Evolutionary conservation across 306 rosid species (phyloP).

Genomic region (Coriaria nepalensis): DNA sequence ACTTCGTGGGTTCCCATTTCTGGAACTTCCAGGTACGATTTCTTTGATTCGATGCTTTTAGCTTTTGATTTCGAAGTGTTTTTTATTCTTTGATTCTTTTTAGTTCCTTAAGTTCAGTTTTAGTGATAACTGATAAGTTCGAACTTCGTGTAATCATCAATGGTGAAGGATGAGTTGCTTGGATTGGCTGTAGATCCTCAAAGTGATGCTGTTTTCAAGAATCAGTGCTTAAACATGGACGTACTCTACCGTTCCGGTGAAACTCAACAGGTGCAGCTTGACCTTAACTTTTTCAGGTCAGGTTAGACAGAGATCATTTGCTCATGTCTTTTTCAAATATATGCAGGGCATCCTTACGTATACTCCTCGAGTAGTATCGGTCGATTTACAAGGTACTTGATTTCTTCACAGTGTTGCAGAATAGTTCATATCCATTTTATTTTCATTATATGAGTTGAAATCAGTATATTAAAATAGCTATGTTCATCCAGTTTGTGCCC

Average conservation of each 20-base stretch:
- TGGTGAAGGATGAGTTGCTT: conserved; percentile 67
- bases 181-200: conserved; percentile 53
- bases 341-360: conserved; percentile 62
- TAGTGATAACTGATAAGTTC: background rate
- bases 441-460: background rate
- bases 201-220: conserved; percentile 54
- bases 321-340: conserved; percentile 3
- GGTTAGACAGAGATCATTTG: too few relatives aligned
- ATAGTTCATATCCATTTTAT: background rate
- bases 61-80: background rate
- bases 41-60: background rate
- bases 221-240: conserved; percentile 62
- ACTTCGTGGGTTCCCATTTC: conserved; percentile 82
- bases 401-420: conserved; percentile 5
- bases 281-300: conserved; percentile 9
- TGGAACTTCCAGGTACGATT: conserved; percentile 84
- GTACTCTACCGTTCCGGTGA: conserved; percentile 84
- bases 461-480: background rate
- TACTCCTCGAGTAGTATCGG: conserved; percentile 77
- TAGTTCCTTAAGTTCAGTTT: background rate
- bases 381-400: conserved; percentile 61
- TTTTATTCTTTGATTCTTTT: background rate
- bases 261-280: conserved; percentile 54
- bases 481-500: too few relatives aligned
- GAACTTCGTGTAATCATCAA: background rate